Conservation (phyloP, 768 basidiomycete genomes). For the Asterophora parasitica region DNA sequence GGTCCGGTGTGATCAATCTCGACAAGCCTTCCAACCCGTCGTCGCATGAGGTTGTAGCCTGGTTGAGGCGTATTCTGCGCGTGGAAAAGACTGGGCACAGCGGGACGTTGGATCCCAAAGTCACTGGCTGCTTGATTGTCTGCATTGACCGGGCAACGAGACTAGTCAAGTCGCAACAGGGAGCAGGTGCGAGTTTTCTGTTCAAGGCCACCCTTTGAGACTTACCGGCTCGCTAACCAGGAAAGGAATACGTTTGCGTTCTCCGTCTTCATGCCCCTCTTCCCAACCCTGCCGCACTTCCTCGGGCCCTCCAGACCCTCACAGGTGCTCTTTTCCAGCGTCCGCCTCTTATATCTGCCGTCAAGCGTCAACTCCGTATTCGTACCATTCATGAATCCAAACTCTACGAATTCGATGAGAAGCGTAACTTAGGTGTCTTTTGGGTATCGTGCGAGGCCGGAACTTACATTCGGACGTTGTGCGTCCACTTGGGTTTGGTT, state of each 20-base stretch:
- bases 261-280: slow-evolving; percentile 86
- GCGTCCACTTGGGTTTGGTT: slow-evolving; percentile 92
- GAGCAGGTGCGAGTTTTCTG: slow-evolving; percentile 64
- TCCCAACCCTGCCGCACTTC: slow-evolving; percentile 77
- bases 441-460: slow-evolving; percentile 99
- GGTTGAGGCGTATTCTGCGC: slow-evolving; percentile 93
- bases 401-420: slow-evolving; percentile 94
- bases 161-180: slow-evolving; percentile 97
- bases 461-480: slow-evolving; percentile 93
- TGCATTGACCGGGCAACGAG: slow-evolving; percentile 98
- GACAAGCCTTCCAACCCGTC: slow-evolving; percentile 99
- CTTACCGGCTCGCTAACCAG: slow-evolving; percentile 32
- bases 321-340: slow-evolving; percentile 99
- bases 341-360: slow-evolving; percentile 97
- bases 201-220: not conserved
- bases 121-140: slow-evolving; percentile 97
- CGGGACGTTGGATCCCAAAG: slow-evolving; percentile 97
- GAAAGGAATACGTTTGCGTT: slow-evolving; percentile 98
- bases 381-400: slow-evolving; percentile 97
- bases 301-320: slow-evolving; percentile 91
- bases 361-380: slow-evolving; percentile 95
- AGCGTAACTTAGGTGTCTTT: slow-evolving; percentile 94
- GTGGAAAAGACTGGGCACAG: slow-evolving; percentile 99
- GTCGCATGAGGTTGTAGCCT: slow-evolving; percentile 98
- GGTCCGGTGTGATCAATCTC: slow-evolving; percentile 97